Base-by-base conservation (phyloP, 805 yeast species). In the Candida takata region DNA sequence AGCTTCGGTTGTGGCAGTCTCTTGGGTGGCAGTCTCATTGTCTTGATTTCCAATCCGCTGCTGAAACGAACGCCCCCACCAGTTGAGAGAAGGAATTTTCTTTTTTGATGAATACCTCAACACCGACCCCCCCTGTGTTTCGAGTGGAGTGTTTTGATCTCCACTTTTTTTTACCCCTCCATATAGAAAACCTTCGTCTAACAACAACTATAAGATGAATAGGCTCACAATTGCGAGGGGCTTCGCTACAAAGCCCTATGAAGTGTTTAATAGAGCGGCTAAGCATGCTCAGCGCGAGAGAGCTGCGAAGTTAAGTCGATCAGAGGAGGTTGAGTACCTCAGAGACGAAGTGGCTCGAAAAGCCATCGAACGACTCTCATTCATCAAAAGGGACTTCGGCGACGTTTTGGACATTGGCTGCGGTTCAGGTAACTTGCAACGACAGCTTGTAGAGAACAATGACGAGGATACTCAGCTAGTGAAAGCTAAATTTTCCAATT, bases 351-450 rank as follows among this genome's bases (percentile, higher is more conserved):
- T 83, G 7, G 87, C 92, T 1, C 51, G 65, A 17, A 70, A 84
- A 35, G 77, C 87, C 8, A 74, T 84, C 18, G 94, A 84, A 43
- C 66, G 95, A 44, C 57, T 85, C 35, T 77, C 86, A 3, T 80
- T 83, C 55, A 71, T 85, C 33, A 76, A 81, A 31, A 65, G 87
- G 33, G 70, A 71, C 16, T 78, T 84, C 47, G 62, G 69, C 14
- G 62, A 64, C 15, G 69, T 80, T 24, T 58, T 84, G 39, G 94
- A 85, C 52, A 70, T 82, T 38, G 95, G 95, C 4, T 69, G 80
- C 9, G 77, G 83, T 31, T 67, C 79, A 36, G 95, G 95, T 1
- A 77, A 75, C 52, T 61, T 79, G 11, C 68, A 72, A 38, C 60
- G 64, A 58, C 35, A 46, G 15, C 27, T 52, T 20, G 23, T 28